Base-by-base conservation (phyloP, 2,329 filamentous ascomycete species). In the Amesomyces nigricolor region DNA sequence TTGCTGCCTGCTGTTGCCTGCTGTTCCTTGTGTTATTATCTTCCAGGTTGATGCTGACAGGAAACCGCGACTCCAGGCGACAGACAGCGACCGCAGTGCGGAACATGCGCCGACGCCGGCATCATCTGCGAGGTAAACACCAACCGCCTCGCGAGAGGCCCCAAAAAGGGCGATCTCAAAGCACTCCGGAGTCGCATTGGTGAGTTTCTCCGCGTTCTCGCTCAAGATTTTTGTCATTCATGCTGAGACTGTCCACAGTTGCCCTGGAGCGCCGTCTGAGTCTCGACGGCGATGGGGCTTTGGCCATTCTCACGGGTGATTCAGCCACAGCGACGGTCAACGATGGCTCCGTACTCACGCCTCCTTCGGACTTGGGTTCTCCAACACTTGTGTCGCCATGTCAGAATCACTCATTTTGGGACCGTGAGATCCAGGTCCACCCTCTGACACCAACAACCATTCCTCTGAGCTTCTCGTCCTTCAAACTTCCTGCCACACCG, bases 131-230 rank as follows among this genome's bases (percentile, higher is more conserved):
- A 62, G n/a, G 47, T 63, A 54, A 62, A 60, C 51, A 56, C 54
- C 32, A 59, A 61, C 30, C 58, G 62, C 6, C 60, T 61, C 13
- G 59, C 63, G 2, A 51, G 64, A 8, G 64, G 64, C 0, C 64
- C 63, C 8, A 66, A 65, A 54, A 65, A 64, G 46, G 64, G 64
- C 13, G 60, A 65, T 19, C 57, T 66, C 39, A 65, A 62, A 30
- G 59, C 56, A 2, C 54, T 66, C 7, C 58, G 59, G 45, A 63
- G 56, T 38, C 60, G 62, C 14, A 62, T 66, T 19, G 62, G 64
- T 64, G 35, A 48, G 57, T 51, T 37, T 10, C 38, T 26, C 26
- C 30, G 30, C 32, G 17, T 46, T 35, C 26, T 26, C 32, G 22
- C 43, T 11, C 39, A 45, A n/a, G 38, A 35, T 37, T 13, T 16